A percentile compares a stretch with the other conserved stretches of the same genome.
Conservation (phyloP, 176 grass and related monocot species). For the Oryza glumipatula region DNA sequence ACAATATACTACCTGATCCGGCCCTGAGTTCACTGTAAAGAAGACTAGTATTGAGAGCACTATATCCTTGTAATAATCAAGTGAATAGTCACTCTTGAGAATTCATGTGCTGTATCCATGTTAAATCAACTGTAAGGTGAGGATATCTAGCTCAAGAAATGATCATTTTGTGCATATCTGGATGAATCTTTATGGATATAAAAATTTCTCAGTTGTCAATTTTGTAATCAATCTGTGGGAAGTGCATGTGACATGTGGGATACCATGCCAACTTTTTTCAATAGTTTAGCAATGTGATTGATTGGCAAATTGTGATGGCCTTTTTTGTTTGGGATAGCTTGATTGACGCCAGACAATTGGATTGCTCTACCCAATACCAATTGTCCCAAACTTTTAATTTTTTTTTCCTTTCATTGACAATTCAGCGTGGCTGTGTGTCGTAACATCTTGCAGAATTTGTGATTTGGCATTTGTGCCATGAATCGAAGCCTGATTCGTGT, state of each 20-base stretch:
- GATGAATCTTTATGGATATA: constrained; percentile 31
- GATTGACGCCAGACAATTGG: constrained; percentile 23
- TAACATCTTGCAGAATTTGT: neutral
- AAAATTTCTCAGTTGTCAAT: constrained; percentile 12
- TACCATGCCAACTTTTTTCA: constrained; percentile 28
- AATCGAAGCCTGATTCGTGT: neutral
- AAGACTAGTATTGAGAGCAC: constrained; percentile 32
- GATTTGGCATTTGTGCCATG: constrained; percentile 22
- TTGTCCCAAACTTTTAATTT: neutral
- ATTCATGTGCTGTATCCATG: constrained; percentile 13
- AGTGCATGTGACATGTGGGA: constrained; percentile 34
- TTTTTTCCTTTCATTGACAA: neutral
- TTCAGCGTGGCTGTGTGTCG: neutral
- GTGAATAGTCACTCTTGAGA: constrained; percentile 27
- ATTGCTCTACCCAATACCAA: constrained; percentile 10
- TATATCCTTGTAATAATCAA: constrained; percentile 51
- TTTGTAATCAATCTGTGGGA: constrained; percentile 7
- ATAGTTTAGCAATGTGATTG: constrained; percentile 18
- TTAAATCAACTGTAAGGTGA: constrained; percentile 6
- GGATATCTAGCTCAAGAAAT: constrained; percentile 25
- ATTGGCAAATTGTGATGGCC: neutral
- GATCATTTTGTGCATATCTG: constrained; percentile 27
- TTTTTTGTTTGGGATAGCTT: constrained; percentile 1
- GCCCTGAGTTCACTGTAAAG: constrained; percentile 49
- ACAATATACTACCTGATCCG: constrained; percentile 24